These are phyloP conservation scores for Epichloe hybrida DNA, from an alignment of 2,329 filamentous ascomycete genomes.

Conservation along the genomic window DNA sequence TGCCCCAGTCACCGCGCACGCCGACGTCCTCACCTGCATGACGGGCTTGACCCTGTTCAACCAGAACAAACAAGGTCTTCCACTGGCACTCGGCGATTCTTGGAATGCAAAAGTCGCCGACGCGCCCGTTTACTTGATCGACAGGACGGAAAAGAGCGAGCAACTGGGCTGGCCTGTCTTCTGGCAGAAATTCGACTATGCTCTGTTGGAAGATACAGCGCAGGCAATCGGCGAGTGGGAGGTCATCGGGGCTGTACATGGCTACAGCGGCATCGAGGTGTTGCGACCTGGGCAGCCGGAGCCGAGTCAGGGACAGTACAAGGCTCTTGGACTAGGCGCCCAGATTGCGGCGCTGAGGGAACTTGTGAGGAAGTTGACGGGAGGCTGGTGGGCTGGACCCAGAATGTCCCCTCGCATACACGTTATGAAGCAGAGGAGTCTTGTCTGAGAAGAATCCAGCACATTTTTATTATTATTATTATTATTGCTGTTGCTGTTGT, in stretches of 20 bases:
- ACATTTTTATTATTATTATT: no score
- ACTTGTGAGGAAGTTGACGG: conserved; percentile 30
- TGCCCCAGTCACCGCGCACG: conserved; percentile 34
- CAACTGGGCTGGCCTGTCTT: conserved; percentile 35
- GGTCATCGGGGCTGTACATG: conserved; percentile 40
- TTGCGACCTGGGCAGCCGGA: conserved; percentile 29
- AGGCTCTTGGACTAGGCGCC: conserved; percentile 32
- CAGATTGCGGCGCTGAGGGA: conserved; percentile 25
- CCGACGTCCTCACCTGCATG: conserved; percentile 56
- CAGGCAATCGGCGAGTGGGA: conserved; percentile 40
- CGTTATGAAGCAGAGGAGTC: conserved; percentile 28
- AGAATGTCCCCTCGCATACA: conserved; percentile 43
- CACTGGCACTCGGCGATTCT: conserved; percentile 17
- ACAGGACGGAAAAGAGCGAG: conserved; percentile 46
- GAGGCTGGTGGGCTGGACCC: conserved; percentile 53
- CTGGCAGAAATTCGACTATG: conserved; percentile 52
- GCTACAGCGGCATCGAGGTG: conserved; percentile 45
- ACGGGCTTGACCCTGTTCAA: conserved; percentile 56
- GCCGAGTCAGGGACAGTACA: conserved; percentile 6
- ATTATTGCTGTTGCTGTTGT: no score
- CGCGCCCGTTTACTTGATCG: conserved; percentile 29
- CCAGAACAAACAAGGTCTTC: conserved; percentile 28
- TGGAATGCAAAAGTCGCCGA: conserved; percentile 4
- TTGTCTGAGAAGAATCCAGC: background rate
- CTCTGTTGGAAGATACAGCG: conserved; percentile 39